A percentile compares a stretch with the other conserved stretches of the same genome.
phyloP scores from a whole-genome alignment of 306 rosid genomes.

The Benincasa hispida region DNA sequence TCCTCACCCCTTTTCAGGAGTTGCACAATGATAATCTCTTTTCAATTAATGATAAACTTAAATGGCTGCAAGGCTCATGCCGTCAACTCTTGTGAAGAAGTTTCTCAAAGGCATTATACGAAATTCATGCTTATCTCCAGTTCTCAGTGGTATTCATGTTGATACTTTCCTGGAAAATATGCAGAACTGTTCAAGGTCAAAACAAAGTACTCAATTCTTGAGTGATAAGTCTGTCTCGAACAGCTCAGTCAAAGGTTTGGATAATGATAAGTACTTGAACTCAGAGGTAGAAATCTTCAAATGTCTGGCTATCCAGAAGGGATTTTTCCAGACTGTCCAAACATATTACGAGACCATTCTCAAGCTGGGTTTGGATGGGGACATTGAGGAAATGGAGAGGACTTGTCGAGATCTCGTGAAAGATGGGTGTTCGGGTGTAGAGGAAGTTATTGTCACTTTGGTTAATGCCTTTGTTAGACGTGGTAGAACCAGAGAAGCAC shows the following conservation, averaged over 20 bases:
- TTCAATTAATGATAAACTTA: slow-evolving; percentile 4
- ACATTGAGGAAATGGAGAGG: slow-evolving; percentile 43
- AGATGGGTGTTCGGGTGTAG: slow-evolving; percentile 45
- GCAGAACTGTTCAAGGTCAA: slow-evolving; percentile 20
- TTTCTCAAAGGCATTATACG: slow-evolving; percentile 36
- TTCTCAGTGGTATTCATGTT: slow-evolving; percentile 18
- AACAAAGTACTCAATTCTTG: slow-evolving; percentile 35
- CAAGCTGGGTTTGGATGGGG: slow-evolving; percentile 71
- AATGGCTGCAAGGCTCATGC: slow-evolving; percentile 53
- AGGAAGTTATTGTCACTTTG: slow-evolving; percentile 41
- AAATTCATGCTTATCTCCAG: slow-evolving; percentile 32
- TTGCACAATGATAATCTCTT: not conserved
- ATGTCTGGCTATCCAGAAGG: slow-evolving; percentile 63
- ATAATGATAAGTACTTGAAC: slow-evolving; percentile 40
- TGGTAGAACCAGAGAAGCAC: slow-evolving; percentile 48
- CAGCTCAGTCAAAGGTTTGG: slow-evolving; percentile 41
- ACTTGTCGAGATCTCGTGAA: slow-evolving; percentile 44
- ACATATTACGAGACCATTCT: slow-evolving; percentile 42
- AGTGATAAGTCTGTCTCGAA: slow-evolving; percentile 44
- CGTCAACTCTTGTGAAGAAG: slow-evolving; percentile 34
- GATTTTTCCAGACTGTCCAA: slow-evolving; percentile 40
- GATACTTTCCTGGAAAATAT: slow-evolving; percentile 33
- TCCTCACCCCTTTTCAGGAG: not conserved
- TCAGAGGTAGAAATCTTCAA: slow-evolving; percentile 59
- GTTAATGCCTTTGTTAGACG: slow-evolving; percentile 33